Conservation (phyloP, 352 stramenopile genomes). For the Phytophthora agathidicida region DNA sequence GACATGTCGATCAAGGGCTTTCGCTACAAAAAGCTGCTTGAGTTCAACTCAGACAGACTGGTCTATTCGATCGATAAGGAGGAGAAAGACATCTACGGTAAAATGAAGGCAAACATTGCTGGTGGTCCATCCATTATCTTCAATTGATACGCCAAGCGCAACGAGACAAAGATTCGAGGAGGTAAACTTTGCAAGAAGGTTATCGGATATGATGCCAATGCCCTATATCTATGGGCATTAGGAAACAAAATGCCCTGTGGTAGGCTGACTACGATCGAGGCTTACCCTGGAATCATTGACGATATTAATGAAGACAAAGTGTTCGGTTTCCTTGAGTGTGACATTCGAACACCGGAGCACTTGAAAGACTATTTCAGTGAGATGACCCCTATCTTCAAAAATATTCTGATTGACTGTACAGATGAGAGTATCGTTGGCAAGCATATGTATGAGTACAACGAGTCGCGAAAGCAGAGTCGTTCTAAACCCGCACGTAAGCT, state of each 20-base stretch:
- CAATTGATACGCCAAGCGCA: too few species aligned
- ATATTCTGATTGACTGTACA: slow-evolving; percentile 32
- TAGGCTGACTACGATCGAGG: slow-evolving; percentile 12
- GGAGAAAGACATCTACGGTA: too few species aligned
- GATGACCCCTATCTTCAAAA: slow-evolving; percentile 51
- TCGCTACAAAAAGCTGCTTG: too few species aligned
- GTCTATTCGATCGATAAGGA: too few species aligned
- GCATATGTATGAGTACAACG: slow-evolving; percentile 37
- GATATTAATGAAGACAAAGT: slow-evolving; percentile 36
- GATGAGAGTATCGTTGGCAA: slow-evolving; percentile 35
- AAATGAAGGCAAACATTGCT: too few species aligned
- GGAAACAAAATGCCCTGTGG: slow-evolving; percentile 42
- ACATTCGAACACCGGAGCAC: slow-evolving; percentile 40
- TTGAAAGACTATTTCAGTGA: slow-evolving; percentile 43
- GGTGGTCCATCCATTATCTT: too few species aligned
- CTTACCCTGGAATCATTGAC: slow-evolving; percentile 35
- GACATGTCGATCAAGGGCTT: too few species aligned
- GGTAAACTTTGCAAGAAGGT: too few species aligned
- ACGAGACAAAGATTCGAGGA: too few species aligned
- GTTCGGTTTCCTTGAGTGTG: slow-evolving; percentile 47
- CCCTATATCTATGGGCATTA: too few species aligned
- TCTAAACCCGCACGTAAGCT: slow-evolving; percentile 22
- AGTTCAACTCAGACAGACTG: too few species aligned
- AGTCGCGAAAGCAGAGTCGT: background rate
- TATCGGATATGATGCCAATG: too few species aligned